Conservation (phyloP, 129 eudicot genomes). For the Pittosporum tobira region DNA sequence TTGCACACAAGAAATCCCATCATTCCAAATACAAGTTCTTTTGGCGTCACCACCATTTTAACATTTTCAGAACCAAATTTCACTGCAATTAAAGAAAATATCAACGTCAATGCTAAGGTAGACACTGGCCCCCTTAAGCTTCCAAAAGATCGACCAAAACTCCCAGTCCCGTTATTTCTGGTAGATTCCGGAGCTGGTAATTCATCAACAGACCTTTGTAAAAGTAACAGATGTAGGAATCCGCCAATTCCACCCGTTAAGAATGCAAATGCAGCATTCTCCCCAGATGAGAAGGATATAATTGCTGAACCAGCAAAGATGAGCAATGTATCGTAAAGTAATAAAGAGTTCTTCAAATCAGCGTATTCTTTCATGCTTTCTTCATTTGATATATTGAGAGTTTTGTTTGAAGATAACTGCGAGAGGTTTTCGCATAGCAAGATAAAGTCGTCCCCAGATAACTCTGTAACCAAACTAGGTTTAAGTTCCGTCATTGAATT, state of each 20-base stretch:
- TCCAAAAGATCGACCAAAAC: constrained; percentile 32
- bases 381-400: constrained; percentile 36
- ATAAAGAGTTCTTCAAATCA: constrained; percentile 63
- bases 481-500: constrained; percentile 65
- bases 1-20: constrained; percentile 77
- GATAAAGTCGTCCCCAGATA: constrained; percentile 30
- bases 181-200: constrained; percentile 40
- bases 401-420: constrained; percentile 8
- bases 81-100: constrained; percentile 28
- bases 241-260: constrained; percentile 69
- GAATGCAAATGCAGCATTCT: constrained; percentile 54
- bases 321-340: constrained; percentile 65
- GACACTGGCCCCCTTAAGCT: constrained; percentile 40
- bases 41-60: constrained; percentile 32
- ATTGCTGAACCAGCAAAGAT: constrained; percentile 53
- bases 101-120: constrained; percentile 42
- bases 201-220: constrained; percentile 80
- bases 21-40: constrained; percentile 65
- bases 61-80: constrained; percentile 42
- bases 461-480: constrained; percentile 40
- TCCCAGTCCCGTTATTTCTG: constrained; percentile 20
- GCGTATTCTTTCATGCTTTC: constrained; percentile 90
- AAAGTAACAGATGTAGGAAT: constrained; percentile 52
- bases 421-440: constrained; percentile 16
- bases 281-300: constrained; percentile 47